phyloP scores from a whole-genome alignment of 768 basidiomycete genomes.

The Lentinula guzmanii region DNA sequence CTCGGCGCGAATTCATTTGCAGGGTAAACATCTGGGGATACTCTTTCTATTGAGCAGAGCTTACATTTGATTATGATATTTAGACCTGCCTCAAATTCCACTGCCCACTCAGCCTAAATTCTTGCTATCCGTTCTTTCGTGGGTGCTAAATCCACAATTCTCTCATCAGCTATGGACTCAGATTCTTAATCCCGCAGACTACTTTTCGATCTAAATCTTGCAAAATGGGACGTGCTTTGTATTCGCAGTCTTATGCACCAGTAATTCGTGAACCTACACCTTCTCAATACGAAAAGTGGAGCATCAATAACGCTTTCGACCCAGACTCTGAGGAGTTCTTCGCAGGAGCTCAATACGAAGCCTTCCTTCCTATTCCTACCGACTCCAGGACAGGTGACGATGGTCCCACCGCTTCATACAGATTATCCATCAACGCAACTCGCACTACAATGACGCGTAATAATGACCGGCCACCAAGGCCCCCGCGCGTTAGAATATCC shows the following conservation, averaged over 20 bases:
- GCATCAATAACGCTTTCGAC: conserved; percentile 62
- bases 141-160: neutral
- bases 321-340: conserved; percentile 81
- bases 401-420: neutral
- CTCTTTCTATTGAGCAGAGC: neutral
- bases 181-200: neutral
- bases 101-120: too few relatives aligned
- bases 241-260: conserved; percentile 36
- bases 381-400: neutral
- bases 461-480: neutral
- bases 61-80: neutral
- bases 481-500: neutral
- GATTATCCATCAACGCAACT: neutral
- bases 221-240: conserved; percentile 57
- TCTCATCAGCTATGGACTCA: neutral
- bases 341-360: conserved; percentile 57
- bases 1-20: too few relatives aligned
- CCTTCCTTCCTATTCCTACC: conserved; percentile 33
- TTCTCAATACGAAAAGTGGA: conserved; percentile 50
- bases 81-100: neutral
- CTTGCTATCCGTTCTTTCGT: neutral
- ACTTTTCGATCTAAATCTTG: neutral
- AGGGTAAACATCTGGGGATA: neutral
- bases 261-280: neutral
- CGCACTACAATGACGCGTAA: neutral